Base-by-base conservation (phyloP, 2,329 filamentous ascomycete species). In the Trichoderma guizhouense region DNA sequence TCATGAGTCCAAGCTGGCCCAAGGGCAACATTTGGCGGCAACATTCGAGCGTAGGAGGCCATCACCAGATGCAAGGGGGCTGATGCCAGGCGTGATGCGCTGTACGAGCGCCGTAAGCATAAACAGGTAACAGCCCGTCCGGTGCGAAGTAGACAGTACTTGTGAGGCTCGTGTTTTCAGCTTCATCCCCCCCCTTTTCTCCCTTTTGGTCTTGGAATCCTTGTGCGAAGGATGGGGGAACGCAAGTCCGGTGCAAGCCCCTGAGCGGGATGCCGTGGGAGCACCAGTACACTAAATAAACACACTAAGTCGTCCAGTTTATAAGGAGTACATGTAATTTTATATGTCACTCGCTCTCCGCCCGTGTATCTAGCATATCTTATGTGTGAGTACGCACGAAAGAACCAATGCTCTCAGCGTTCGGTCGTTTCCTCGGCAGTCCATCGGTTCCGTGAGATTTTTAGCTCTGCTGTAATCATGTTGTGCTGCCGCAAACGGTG, bases 401-500 rank as follows among this genome's bases (percentile, higher is more conserved):
- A 24, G 47, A 12, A 12, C 11, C n/a, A 53, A 4, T 24, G 47
- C 47, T 53, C 47, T 14, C 47, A 53, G 47, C 21, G n/a, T 21
- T 53, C 21, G n/a, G 47, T 53, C 47, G 39, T 43, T 43, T 43
- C 15, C 47, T 24, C 21, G 47, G 47, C 21, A 53, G 21, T 53
- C 47, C n/a, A 21, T 53, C 21, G 18, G n/a, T 11, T 53, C 47
- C 21, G 5, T 24, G n/a, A 53, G 47, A 24, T 53, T 53, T 53
- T 53, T 53, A 53, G 47, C 47, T 53, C 39, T 43, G 39, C 39
- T n/a, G 39, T 43, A 43, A 43, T 43, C 47, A 11, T 60, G 34
- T 57, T 43, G 55, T 69, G 65, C 24, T 68, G 66, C 55, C 36
- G 28, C 55, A 51, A 69, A 26, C 66, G 28, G 66, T 69, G 55